These are phyloP conservation scores for Trypanosoma brucei DNA, from an alignment of 208 protist genomes.

Conservation along the genomic window DNA sequence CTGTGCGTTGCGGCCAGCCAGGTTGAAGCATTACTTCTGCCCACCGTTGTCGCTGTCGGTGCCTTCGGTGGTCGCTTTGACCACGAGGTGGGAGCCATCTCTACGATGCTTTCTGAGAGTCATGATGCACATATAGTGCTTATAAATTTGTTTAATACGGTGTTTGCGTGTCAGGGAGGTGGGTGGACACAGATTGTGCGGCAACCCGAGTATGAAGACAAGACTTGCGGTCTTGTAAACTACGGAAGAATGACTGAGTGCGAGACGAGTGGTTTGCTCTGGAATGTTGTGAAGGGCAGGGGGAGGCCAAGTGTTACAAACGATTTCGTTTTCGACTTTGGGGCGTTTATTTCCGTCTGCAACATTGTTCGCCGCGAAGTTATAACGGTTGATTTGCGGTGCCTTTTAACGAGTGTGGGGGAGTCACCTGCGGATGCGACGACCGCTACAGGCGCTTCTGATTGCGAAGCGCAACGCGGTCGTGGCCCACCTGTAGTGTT, in stretches of 20 bases:
- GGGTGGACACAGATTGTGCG: slow-evolving; percentile 55
- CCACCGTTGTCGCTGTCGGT: slow-evolving; percentile 52
- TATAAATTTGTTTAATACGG: slow-evolving; percentile 43
- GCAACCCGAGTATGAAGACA: slow-evolving; percentile 13
- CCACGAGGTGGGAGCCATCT: slow-evolving; percentile 59
- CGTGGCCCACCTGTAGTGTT: slow-evolving; percentile 4
- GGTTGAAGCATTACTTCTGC: slow-evolving; percentile 29
- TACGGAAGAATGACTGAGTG: slow-evolving; percentile 54
- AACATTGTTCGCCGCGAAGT: slow-evolving; percentile 40
- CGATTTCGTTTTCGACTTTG: slow-evolving; percentile 49
- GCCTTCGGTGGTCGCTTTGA: slow-evolving; percentile 74
- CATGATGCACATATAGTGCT: slow-evolving; percentile 27
- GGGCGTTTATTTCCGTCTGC: slow-evolving; percentile 47
- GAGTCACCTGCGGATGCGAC: not conserved
- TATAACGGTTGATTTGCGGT: slow-evolving; percentile 57
- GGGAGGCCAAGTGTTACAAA: slow-evolving; percentile 29
- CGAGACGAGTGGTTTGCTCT: slow-evolving; percentile 66
- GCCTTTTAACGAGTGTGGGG: not conserved
- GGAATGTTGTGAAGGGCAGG: slow-evolving; percentile 61
- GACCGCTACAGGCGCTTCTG: not conserved
- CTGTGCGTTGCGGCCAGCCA: slow-evolving; percentile 14
- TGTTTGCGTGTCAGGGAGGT: slow-evolving; percentile 67
- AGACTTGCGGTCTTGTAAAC: slow-evolving; percentile 54
- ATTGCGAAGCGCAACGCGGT: not conserved
- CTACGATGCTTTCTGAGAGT: slow-evolving; percentile 1